These are phyloP conservation scores for Pseudogymnoascus sp. DNA, from an alignment of 2,329 filamentous ascomycete genomes.

Conservation along the genomic window DNA sequence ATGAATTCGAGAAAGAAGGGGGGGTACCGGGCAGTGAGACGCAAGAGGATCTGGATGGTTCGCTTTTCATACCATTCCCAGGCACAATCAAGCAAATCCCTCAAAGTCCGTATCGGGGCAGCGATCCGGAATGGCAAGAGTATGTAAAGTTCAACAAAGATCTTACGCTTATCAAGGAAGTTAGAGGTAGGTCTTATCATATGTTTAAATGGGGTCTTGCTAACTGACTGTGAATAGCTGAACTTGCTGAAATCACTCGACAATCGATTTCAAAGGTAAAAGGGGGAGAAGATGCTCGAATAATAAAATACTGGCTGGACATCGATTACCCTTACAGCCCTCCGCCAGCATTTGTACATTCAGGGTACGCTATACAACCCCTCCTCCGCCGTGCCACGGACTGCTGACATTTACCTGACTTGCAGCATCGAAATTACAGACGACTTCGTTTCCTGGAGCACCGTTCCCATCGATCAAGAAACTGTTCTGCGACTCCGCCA, in stretches of 20 bases:
- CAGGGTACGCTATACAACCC: slow-evolving; percentile 44
- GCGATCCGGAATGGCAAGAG: slow-evolving; percentile 56
- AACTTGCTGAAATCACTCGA: slow-evolving; percentile 39
- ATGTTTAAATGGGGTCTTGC: background rate
- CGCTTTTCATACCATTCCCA: slow-evolving; percentile 55
- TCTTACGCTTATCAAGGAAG: slow-evolving; percentile 34
- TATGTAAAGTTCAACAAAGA: slow-evolving; percentile 54
- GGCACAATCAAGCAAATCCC: slow-evolving; percentile 46
- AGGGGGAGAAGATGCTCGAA: background rate
- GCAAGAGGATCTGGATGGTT: slow-evolving; percentile 33
- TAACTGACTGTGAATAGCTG: slow-evolving; percentile 31
- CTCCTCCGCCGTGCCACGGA: background rate
- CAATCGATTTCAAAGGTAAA: slow-evolving; percentile 32
- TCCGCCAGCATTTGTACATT: slow-evolving; percentile 51
- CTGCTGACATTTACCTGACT: slow-evolving; percentile 19
- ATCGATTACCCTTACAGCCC: slow-evolving; percentile 52
- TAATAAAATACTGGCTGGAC: slow-evolving; percentile 45
- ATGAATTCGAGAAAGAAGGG: slow-evolving; percentile 34
- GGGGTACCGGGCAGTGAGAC: slow-evolving; percentile 37
- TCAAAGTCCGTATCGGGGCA: slow-evolving; percentile 44
- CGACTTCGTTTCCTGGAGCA: slow-evolving; percentile 41
- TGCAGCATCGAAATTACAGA: slow-evolving; percentile 43
- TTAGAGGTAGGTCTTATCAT: slow-evolving; percentile 15
- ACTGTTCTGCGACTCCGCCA: slow-evolving; percentile 40
- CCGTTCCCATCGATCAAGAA: slow-evolving; percentile 39